Evolutionary conservation across 495 filamentous ascomycete genomes (phyloP).

Genomic region (Trypethelium eluteriae): DNA sequence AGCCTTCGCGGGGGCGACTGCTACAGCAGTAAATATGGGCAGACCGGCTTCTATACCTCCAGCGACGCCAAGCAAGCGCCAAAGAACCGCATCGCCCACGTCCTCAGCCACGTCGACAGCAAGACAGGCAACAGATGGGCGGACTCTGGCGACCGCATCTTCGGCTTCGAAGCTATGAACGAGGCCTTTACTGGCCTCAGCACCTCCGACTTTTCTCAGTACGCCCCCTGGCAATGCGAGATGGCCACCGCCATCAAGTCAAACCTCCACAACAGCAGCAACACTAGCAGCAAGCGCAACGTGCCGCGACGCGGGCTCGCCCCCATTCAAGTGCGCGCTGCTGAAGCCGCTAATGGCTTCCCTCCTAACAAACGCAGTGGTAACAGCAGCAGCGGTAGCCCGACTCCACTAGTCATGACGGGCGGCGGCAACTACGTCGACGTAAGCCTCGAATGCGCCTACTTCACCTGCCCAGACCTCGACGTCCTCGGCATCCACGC

Average conservation of each 20-base stretch:
- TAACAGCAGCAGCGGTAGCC: not conserved
- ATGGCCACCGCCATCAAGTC: conserved; percentile 2
- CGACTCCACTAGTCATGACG: conserved; percentile 1
- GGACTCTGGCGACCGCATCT: conserved; percentile 19
- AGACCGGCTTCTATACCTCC: conserved; percentile 22
- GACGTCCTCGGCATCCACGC: conserved; percentile 23
- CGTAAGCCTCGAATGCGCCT: conserved; percentile 2
- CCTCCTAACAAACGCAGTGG: not conserved
- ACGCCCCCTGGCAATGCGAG: conserved; percentile 6
- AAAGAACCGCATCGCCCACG: conserved; percentile 21
- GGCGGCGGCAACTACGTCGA: conserved; percentile 20
- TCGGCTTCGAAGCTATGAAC: conserved; percentile 24
- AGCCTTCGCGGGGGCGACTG: conserved; percentile 12
- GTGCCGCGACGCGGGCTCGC: not conserved
- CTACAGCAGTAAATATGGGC: conserved; percentile 16
- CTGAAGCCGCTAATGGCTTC: not conserved
- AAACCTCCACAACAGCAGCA: not conserved
- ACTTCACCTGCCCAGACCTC: conserved; percentile 17
- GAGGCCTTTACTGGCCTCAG: conserved; percentile 14
- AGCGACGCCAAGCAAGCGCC: conserved; percentile 18
- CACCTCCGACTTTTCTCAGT: not conserved
- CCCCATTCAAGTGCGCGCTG: not conserved
- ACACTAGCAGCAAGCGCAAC: not conserved
- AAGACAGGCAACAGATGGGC: conserved; percentile 21
- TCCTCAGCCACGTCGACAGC: conserved; percentile 20